phyloP scores from a whole-genome alignment of 495 filamentous ascomycete genomes.

The Penicillium arizonense region DNA sequence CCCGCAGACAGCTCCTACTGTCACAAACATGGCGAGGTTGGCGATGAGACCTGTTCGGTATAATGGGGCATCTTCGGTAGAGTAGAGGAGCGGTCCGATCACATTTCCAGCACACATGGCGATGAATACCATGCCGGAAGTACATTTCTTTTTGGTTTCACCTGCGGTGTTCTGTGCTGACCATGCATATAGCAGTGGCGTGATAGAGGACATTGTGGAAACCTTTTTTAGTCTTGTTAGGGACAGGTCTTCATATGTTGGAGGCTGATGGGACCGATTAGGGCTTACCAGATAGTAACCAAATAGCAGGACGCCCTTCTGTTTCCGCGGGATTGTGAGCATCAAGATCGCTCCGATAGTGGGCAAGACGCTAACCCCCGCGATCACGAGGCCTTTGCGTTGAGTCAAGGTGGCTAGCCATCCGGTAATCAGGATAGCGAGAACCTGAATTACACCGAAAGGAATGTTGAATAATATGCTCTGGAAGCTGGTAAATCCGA shows the following conservation, averaged over 20 bases:
- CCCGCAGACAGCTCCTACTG: constrained; percentile 18
- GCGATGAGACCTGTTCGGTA: constrained; percentile 28
- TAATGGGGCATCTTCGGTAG: constrained; percentile 18
- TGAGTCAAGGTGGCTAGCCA: constrained; percentile 39
- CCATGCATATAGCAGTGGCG: constrained; percentile 28
- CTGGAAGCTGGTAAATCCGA: constrained; percentile 32
- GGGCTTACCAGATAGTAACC: constrained; percentile 24
- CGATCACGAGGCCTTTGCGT: constrained; percentile 20
- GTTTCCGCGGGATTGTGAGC: constrained; percentile 20
- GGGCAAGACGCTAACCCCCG: constrained; percentile 10
- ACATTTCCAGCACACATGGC: constrained; percentile 28
- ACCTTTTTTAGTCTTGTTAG: constrained; percentile 7
- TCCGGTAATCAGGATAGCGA: constrained; percentile 41
- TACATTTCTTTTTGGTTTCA: constrained; percentile 28
- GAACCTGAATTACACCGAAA: constrained; percentile 42
- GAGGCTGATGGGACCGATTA: too few species aligned
- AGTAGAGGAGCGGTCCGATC: constrained; percentile 26
- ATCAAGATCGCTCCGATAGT: constrained; percentile 22
- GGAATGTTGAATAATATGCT: constrained; percentile 35
- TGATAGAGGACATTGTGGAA: constrained; percentile 25
- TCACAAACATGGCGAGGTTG: constrained; percentile 24
- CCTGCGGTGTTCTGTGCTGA: constrained; percentile 30
- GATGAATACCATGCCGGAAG: constrained; percentile 21
- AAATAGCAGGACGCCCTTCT: constrained; percentile 26
- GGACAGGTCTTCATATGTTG: neutral